Evolutionary conservation across 495 filamentous ascomycete genomes (phyloP), one percentile per base, ranked within the genome.

Genomic region (Letharia lupina): DNA sequence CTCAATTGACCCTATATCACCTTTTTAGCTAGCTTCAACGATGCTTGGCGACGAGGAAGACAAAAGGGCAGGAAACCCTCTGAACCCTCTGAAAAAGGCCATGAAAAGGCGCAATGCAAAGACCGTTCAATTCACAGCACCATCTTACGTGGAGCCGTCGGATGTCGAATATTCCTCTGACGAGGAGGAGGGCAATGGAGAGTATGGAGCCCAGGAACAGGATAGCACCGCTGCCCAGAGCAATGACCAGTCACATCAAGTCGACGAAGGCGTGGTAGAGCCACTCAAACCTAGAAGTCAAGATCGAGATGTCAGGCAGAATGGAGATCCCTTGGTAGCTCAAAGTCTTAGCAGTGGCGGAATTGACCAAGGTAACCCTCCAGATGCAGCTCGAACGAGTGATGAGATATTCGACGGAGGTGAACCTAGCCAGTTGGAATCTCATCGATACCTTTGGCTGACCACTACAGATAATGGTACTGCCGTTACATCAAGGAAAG

Each of bases 121-220:
- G 74, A 93, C 86, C 0, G 94, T 98, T 33, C 85, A 89, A 40
- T 98, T 98, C 68, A 81, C 91, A 15, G 82, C 87, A 15, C 90
- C 91, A 1, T 96, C 91, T 15, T 96, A 92, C 70, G 87, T 93
- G 23, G 91, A 97, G 74, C 91, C 93, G 48, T 92, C 91, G 9
- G 93, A 96, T 70, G 81, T 90, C 59, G 93, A 96, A 44, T 96
- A 91, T 73, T 93, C 90, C 1, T 86, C 84, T 2, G 93, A 96
- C n/a, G 94, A 96, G 60, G 91, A 93, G 66, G 86, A 87, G 57
- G 86, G 84, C 41, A 78, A 77, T 64, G 75, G 74, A 42, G 79
- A 80, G 41, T 73, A 75, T 42, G 72, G 71, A 47, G 66, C 69
- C 12, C 69, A 69, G 48, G 78, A 79, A 31, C 65, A 73, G 16